Percentiles rank a stretch among this genome's conserved stretches.
phyloP scores from a whole-genome alignment of 495 filamentous ascomycete genomes.

The Hyaloscypha hepaticicola region DNA sequence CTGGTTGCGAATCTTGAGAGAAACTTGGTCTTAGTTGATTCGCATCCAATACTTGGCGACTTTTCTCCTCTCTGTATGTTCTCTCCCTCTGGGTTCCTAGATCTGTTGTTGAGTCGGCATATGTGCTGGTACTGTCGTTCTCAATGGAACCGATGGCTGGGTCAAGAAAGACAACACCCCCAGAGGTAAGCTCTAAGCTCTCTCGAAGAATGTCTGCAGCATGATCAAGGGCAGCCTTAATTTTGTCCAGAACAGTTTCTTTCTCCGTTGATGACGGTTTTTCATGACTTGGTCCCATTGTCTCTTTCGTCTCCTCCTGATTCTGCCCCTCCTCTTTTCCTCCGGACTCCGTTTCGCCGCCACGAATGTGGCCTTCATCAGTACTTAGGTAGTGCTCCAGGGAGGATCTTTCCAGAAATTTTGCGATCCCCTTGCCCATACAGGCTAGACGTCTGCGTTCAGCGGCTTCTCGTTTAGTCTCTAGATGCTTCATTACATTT shows the following conservation, averaged over 20 bases:
- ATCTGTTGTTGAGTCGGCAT: not conserved
- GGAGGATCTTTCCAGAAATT: slow-evolving; percentile 52
- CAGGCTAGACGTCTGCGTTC: slow-evolving; percentile 55
- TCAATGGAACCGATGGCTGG: slow-evolving; percentile 18
- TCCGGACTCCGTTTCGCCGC: slow-evolving; percentile 36
- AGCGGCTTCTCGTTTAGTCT: slow-evolving; percentile 54
- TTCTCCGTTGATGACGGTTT: not conserved
- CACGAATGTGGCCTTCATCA: slow-evolving; percentile 51
- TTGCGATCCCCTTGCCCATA: slow-evolving; percentile 59
- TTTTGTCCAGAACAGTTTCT: slow-evolving; percentile 19
- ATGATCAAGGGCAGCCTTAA: slow-evolving; percentile 18
- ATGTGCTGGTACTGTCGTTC: not conserved
- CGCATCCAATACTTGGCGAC: not conserved
- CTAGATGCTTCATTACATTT: slow-evolving; percentile 63
- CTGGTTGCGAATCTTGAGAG: not conserved
- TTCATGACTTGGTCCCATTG: not conserved
- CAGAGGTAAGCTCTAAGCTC: slow-evolving; percentile 23
- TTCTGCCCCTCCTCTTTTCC: not conserved
- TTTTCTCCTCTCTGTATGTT: not conserved
- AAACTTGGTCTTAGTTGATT: not conserved
- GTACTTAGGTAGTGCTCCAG: not conserved
- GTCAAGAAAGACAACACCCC: slow-evolving; percentile 27
- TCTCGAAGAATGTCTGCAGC: slow-evolving; percentile 27
- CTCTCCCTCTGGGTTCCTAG: not conserved
- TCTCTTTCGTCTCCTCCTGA: not conserved